These are phyloP conservation scores for Zizania palustris DNA, from an alignment of 202 grass and related monocot genomes.

Conservation along the genomic window DNA sequence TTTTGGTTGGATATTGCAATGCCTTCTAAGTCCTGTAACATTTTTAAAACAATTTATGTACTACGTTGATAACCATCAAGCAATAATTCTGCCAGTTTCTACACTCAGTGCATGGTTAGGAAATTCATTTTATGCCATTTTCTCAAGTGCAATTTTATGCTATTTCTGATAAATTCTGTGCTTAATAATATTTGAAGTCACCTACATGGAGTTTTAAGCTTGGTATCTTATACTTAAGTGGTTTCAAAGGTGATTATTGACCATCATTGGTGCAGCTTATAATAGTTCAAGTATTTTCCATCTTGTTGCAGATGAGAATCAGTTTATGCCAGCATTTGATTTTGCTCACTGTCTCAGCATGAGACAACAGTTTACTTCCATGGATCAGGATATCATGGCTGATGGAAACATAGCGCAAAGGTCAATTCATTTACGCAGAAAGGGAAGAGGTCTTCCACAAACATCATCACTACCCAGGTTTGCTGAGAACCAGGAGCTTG, in stretches of 20 bases:
- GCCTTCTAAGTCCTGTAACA: slow-evolving; percentile 25
- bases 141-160: slow-evolving; percentile 7
- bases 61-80: slow-evolving; percentile 28
- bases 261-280: slow-evolving; percentile 27
- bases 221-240: slow-evolving; percentile 11
- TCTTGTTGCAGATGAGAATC: slow-evolving; percentile 62
- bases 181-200: slow-evolving; percentile 41
- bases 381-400: slow-evolving; percentile 51
- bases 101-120: neutral
- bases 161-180: slow-evolving; percentile 8
- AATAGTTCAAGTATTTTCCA: slow-evolving; percentile 31
- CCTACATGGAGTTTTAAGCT: slow-evolving; percentile 24
- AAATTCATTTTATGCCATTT: slow-evolving; percentile 2
- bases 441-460: slow-evolving; percentile 71
- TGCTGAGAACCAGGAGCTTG: slow-evolving; percentile 62
- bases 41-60: slow-evolving; percentile 35
- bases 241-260: slow-evolving; percentile 29
- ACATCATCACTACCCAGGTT: slow-evolving; percentile 59
- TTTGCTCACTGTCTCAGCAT: slow-evolving; percentile 56
- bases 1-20: slow-evolving; percentile 15
- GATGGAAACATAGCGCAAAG: slow-evolving; percentile 66
- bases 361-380: slow-evolving; percentile 64
- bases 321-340: slow-evolving; percentile 66
- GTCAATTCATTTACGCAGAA: slow-evolving; percentile 50
- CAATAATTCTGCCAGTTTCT: slow-evolving; percentile 14